phyloP scores from a whole-genome alignment of 1,284 basidiomycete species.

The Ganoderma lucidum region DNA sequence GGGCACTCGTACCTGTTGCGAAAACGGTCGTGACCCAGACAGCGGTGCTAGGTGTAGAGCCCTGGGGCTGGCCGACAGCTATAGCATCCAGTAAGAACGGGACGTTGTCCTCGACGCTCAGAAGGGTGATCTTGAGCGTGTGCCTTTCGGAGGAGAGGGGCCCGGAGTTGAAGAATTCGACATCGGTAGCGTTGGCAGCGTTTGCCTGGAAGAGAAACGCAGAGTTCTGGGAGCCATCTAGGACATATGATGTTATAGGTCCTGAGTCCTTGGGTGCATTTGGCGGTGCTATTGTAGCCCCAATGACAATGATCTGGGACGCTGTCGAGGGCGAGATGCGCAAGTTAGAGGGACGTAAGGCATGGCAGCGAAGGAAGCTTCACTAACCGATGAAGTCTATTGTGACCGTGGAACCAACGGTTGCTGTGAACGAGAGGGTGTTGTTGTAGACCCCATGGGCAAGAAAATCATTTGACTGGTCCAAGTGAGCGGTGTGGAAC shows the following conservation, averaged over 20 bases:
- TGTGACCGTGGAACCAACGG: conserved; percentile 17
- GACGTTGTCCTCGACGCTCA: conserved; percentile 15
- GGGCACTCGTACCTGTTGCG: conserved; percentile 24
- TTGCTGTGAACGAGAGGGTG: conserved; percentile 21
- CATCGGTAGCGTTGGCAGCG: conserved; percentile 21
- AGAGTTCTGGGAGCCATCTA: conserved; percentile 30
- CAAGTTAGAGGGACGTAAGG: not conserved
- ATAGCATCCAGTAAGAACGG: conserved; percentile 26
- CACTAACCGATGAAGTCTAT: conserved; percentile 26
- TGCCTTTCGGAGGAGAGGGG: conserved; percentile 25
- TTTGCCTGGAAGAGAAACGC: conserved; percentile 30
- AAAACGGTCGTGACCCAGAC: conserved; percentile 32
- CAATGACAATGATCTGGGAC: conserved; percentile 33
- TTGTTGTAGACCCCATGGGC: conserved; percentile 21
- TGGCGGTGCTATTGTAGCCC: conserved; percentile 26
- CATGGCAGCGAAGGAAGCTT: not conserved
- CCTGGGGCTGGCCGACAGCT: conserved; percentile 13
- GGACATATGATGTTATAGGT: conserved; percentile 28
- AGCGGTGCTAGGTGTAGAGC: conserved; percentile 10
- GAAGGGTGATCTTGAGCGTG: conserved; percentile 32
- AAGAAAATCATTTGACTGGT: conserved; percentile 6
- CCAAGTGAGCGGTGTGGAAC: conserved; percentile 13
- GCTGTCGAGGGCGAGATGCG: conserved; percentile 17
- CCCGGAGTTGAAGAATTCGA: conserved; percentile 31
- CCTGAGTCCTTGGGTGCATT: conserved; percentile 14